Base-by-base conservation (phyloP, 805 yeast genomes). In the Scheffersomyces stipitis region DNA sequence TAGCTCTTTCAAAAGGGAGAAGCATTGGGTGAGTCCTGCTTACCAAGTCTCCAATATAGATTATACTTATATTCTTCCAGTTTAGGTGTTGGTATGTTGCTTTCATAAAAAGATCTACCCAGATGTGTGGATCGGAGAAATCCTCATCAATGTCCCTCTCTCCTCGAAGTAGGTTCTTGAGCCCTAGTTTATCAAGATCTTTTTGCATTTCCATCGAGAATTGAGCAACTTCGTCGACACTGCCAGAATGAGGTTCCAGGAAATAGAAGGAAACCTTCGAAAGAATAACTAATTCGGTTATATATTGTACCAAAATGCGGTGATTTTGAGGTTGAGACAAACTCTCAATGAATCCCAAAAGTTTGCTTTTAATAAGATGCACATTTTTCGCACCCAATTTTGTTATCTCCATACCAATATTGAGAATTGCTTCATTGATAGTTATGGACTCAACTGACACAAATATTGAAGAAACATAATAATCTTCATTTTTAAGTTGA, bases 401-500 rank as follows among this genome's bases (percentile, higher is more conserved):
- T 0, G 84, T 76, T 4, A 81, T 53, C 3, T 57, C 56, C 3
- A 82, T 34, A 39, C 81, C 83, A 3, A 84, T 36, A 6, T 73
- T 66, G 2, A 85, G 47, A 0, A 71, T 59, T 4, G 59, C 56
- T n/a, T 66, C 58, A 1, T 56, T 60, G 1, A 48, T 36, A 2
- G 75, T 46, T 18, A 75, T 46, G 2, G 50, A 42, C 15, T 77
- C 73, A 1, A 60, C 49, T 40, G 59, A 76, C 0, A 82, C 76
- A 28, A 52, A 49, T 3, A 78, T 57, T 0, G 60, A 52, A 1
- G 66, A 55, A 10, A 67, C 65, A 40, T 57, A 66, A 15, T 60
- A 70, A 27, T 46, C 51, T 5, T 36, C 22, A 4, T 41, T 33
- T 15, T 59, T 60, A 7, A 80, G 56, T 13, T 47, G 50, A 4